These are phyloP conservation scores for Marsdenia floribunda DNA, from an alignment of 257 asterid species.

Conservation along the genomic window DNA sequence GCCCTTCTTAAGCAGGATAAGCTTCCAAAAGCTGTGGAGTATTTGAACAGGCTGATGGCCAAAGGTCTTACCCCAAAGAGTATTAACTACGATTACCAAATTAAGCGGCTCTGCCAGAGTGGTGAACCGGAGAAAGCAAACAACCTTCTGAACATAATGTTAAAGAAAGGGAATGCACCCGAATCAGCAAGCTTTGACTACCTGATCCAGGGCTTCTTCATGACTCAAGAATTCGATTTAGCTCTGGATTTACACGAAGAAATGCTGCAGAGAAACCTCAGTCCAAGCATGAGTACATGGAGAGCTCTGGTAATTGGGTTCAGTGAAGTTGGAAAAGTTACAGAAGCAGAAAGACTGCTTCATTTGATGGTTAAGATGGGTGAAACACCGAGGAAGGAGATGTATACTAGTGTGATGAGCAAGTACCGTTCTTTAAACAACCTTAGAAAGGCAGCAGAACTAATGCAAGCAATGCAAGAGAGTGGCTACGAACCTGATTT, in stretches of 20 bases:
- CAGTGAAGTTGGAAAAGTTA: constrained; percentile 35
- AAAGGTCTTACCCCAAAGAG: constrained; percentile 37
- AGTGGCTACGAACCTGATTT: constrained; percentile 72
- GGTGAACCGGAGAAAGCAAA: constrained; percentile 51
- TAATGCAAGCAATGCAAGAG: constrained; percentile 63
- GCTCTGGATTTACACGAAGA: constrained; percentile 68
- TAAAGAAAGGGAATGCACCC: constrained; percentile 43
- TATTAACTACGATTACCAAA: constrained; percentile 43
- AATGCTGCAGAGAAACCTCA: constrained; percentile 53
- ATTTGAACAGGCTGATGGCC: constrained; percentile 40
- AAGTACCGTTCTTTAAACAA: constrained; percentile 42
- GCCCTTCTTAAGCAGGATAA: constrained; percentile 34
- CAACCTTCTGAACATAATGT: constrained; percentile 58
- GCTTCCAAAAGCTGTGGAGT: constrained; percentile 45
- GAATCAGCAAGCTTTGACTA: constrained; percentile 54
- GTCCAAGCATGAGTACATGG: constrained; percentile 51
- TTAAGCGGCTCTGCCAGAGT: constrained; percentile 54
- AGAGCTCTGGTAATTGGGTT: constrained; percentile 36
- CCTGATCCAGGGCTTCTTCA: constrained; percentile 46
- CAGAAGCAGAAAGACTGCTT: constrained; percentile 58
- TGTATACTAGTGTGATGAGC: constrained; percentile 43
- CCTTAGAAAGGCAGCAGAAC: constrained; percentile 41
- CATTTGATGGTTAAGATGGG: constrained; percentile 45
- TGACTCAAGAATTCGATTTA: constrained; percentile 27
- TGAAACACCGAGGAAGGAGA: constrained; percentile 63